These are phyloP conservation scores for Clarireedia paspali DNA, from an alignment of 2,329 filamentous ascomycete genomes.

Conservation along the genomic window DNA sequence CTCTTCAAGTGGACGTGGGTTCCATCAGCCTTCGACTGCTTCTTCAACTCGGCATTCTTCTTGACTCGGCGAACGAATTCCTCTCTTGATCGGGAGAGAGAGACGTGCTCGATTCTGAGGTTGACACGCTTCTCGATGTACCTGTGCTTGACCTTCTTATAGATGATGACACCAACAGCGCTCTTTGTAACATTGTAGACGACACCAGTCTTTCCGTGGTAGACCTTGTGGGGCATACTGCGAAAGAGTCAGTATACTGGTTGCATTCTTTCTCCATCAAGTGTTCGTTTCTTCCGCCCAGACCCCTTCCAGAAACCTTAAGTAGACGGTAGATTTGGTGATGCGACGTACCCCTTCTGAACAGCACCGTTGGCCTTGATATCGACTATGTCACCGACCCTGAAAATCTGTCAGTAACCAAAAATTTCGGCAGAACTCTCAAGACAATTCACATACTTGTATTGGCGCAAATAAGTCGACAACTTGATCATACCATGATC, in stretches of 20 bases:
- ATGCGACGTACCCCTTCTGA: constrained; percentile 79
- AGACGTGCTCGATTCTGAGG: constrained; percentile 96
- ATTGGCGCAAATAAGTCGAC: constrained; percentile 89
- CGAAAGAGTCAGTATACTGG: constrained; percentile 2
- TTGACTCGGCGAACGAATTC: constrained; percentile 97
- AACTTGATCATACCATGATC: constrained; percentile 90
- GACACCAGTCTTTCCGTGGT: constrained; percentile 98
- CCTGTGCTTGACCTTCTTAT: constrained; percentile 99
- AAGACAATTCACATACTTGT: constrained; percentile 55
- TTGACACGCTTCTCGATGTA: constrained; percentile 99
- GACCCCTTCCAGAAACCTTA: not conserved
- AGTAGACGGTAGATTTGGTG: constrained; percentile 1
- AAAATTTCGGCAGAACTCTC: constrained; percentile 21
- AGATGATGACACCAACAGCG: constrained; percentile 96
- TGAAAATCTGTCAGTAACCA: constrained; percentile 39
- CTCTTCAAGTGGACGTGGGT: constrained; percentile 89
- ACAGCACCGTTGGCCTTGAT: constrained; percentile 98
- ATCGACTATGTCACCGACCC: constrained; percentile 97
- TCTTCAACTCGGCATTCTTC: constrained; percentile 87
- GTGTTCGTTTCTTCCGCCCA: too few species aligned
- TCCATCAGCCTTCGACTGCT: constrained; percentile 85
- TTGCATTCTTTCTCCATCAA: not conserved
- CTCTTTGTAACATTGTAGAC: constrained; percentile 99
- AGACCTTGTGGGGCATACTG: constrained; percentile 96
- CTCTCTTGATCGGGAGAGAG: constrained; percentile 88